phyloP scores from a whole-genome alignment of 1,284 basidiomycete species.

The Cryptococcus sp. region DNA sequence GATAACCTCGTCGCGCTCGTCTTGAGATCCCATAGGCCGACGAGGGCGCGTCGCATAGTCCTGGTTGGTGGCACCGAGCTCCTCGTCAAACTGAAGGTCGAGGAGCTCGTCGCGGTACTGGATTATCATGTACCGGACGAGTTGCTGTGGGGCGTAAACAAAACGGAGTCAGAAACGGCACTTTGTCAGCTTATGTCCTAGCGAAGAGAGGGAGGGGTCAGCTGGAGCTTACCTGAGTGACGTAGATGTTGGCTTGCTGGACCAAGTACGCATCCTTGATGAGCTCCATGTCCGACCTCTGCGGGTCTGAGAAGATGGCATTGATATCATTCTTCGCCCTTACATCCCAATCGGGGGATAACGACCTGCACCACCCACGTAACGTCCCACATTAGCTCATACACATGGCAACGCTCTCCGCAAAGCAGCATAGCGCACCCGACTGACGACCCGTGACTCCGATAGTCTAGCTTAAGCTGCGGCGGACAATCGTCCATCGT shows the following conservation, averaged over 20 bases:
- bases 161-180: too few species aligned
- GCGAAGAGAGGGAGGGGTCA: neutral
- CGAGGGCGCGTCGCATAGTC: neutral
- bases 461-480: constrained; percentile 31
- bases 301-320: constrained; percentile 28
- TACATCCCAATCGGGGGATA: constrained; percentile 29
- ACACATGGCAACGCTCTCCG: constrained; percentile 9
- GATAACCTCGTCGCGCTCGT: constrained; percentile 7
- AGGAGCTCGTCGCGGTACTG: constrained; percentile 37
- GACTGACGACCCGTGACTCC: constrained; percentile 15
- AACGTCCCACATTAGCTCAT: constrained; percentile 9
- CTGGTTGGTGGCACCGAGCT: neutral
- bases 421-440: constrained; percentile 9
- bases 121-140: constrained; percentile 39
- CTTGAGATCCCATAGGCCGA: neutral
- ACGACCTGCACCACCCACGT: constrained; percentile 1
- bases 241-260: constrained; percentile 46
- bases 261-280: constrained; percentile 39
- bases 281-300: constrained; percentile 18
- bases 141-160: constrained; percentile 22
- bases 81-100: constrained; percentile 2
- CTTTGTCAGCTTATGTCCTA: neutral
- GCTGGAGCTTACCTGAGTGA: constrained; percentile 27
- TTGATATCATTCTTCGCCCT: constrained; percentile 32
- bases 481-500: constrained; percentile 45